Conservation (phyloP, 1,284 basidiomycete species). For the Puccinia sorghi region DNA sequence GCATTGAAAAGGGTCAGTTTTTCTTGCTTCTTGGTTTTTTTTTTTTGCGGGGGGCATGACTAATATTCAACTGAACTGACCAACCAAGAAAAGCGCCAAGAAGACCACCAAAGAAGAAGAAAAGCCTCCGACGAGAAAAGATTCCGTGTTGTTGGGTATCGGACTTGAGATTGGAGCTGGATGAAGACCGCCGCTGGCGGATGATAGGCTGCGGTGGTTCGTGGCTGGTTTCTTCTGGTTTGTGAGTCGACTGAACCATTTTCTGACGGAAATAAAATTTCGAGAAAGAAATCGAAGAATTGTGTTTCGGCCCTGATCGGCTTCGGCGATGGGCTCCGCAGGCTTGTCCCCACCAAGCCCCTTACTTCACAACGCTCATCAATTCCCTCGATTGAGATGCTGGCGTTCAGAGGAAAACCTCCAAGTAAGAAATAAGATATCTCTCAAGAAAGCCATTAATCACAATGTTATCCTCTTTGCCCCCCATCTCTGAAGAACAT, state of each 20-base stretch:
- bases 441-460: too few relatives aligned
- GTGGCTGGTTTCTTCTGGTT: background rate
- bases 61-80: constrained; percentile 7
- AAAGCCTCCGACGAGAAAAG: constrained; percentile 30
- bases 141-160: constrained; percentile 13
- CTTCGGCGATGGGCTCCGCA: too few relatives aligned
- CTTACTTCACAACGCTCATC: too few relatives aligned
- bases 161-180: background rate
- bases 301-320: too few relatives aligned
- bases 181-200: background rate
- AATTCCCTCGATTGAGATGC: too few relatives aligned
- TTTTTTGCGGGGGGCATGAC: background rate
- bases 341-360: too few relatives aligned
- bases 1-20: background rate
- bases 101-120: constrained; percentile 43
- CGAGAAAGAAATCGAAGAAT: too few relatives aligned
- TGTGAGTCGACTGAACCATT: constrained; percentile 1
- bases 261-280: too few relatives aligned
- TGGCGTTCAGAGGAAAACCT: too few relatives aligned
- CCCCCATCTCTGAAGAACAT: too few relatives aligned
- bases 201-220: background rate
- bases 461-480: too few relatives aligned
- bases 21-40: background rate
- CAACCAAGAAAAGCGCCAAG: constrained; percentile 46
- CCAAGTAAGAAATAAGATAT: too few relatives aligned